Evolutionary conservation across 257 asterid genomes (phyloP).

Genomic region (Gentiana straminea): DNA sequence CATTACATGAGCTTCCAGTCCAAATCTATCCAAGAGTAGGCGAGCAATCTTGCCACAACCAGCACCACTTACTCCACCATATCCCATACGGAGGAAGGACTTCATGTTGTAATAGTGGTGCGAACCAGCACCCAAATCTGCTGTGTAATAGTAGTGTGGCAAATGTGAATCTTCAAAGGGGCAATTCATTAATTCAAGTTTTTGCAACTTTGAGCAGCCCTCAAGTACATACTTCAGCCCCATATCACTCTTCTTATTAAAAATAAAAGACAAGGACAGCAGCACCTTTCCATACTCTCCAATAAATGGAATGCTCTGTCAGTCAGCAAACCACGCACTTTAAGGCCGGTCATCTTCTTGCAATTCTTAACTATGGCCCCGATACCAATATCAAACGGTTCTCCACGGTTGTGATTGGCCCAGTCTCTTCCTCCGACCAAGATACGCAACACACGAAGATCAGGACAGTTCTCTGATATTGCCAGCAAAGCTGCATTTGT

Average conservation of each 20-base stretch:
- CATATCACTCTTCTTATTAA: slow-evolving; percentile 39
- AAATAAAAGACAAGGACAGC: slow-evolving; percentile 43
- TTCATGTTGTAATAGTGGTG: slow-evolving; percentile 23
- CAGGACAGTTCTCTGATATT: slow-evolving; percentile 40
- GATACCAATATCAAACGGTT: slow-evolving; percentile 48
- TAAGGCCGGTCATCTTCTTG: slow-evolving; percentile 42
- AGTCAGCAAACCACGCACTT: slow-evolving; percentile 38
- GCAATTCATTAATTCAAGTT: slow-evolving; percentile 35
- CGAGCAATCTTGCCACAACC: slow-evolving; percentile 31
- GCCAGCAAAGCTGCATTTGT: slow-evolving; percentile 45
- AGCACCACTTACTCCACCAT: slow-evolving; percentile 27
- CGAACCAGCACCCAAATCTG: no score
- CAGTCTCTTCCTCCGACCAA: slow-evolving; percentile 37
- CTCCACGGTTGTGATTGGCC: slow-evolving; percentile 34
- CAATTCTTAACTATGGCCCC: slow-evolving; percentile 52
- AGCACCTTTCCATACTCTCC: slow-evolving; percentile 38
- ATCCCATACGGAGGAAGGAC: slow-evolving; percentile 36
- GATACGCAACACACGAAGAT: slow-evolving; percentile 41
- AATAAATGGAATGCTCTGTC: slow-evolving; percentile 35
- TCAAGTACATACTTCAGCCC: slow-evolving; percentile 32
- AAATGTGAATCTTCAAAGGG: slow-evolving; percentile 41
- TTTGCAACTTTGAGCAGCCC: slow-evolving; percentile 23
- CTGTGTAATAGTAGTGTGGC: slow-evolving; percentile 29
- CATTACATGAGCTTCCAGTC: no score
- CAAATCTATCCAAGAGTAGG: slow-evolving; percentile 5